These are phyloP conservation scores for Ramicandelaber brevisporus DNA, from an alignment of 192 early-diverging fungal genomes.

Conservation along the genomic window DNA sequence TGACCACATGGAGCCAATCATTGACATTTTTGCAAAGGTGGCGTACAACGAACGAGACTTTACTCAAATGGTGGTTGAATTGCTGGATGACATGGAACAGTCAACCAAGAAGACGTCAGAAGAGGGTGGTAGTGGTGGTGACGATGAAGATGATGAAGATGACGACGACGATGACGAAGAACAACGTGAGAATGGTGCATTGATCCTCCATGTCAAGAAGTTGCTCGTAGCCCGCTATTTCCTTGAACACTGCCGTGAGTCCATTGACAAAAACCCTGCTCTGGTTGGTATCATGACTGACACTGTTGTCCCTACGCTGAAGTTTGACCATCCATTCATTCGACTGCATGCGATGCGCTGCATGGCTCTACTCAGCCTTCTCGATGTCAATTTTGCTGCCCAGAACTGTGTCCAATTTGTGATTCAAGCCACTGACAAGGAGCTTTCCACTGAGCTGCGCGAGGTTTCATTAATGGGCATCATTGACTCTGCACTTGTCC, in stretches of 20 bases:
- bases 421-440: conserved; percentile 25
- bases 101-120: conserved; percentile 5
- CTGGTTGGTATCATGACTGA: conserved; percentile 51
- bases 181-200: conserved; percentile 12
- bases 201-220: conserved; percentile 31
- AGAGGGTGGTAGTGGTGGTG: too few species aligned
- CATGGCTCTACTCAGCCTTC: conserved; percentile 45
- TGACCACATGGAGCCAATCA: conserved; percentile 46
- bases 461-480: conserved; percentile 41
- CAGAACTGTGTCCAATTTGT: conserved; percentile 50
- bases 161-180: conserved; percentile 10
- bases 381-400: conserved; percentile 46
- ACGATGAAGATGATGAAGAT: conserved; percentile 7
- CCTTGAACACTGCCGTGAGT: conserved; percentile 36
- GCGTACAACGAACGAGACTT: conserved; percentile 65
- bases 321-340: conserved; percentile 31
- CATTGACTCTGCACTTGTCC: conserved; percentile 17
- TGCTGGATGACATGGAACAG: conserved; percentile 55
- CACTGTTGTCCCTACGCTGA: conserved; percentile 41
- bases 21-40: conserved; percentile 47
- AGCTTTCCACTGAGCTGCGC: conserved; percentile 22
- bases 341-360: conserved; percentile 62
- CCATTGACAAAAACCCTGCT: conserved; percentile 38
- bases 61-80: conserved; percentile 59
- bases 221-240: conserved; percentile 40